Conservation (phyloP, 331 rosid genomes). For the Quercus tomentella region DNA sequence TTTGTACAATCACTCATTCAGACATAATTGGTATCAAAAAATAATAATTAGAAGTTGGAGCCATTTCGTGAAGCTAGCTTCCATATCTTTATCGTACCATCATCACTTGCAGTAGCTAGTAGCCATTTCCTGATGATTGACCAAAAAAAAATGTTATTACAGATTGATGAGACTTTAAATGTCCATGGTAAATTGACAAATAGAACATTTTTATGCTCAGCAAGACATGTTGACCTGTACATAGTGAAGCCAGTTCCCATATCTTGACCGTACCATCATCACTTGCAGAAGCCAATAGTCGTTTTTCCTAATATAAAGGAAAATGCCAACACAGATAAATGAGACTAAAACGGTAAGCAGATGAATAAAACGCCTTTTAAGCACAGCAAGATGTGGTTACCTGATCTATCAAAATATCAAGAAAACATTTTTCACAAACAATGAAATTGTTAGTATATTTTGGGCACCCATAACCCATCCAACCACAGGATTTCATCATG, state of each 20-base stretch:
- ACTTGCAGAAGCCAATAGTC: slow-evolving; percentile 77
- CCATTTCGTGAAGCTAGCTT: not conserved
- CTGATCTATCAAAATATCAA: too few species aligned
- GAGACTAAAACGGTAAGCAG: slow-evolving; percentile 3
- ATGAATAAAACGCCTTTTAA: not conserved
- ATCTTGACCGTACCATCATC: slow-evolving; percentile 91
- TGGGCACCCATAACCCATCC: not conserved
- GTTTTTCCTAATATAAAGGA: slow-evolving; percentile 54
- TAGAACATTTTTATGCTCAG: not conserved
- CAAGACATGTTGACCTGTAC: not conserved
- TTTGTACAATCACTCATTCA: not conserved
- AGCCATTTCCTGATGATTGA: not conserved
- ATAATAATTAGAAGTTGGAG: not conserved
- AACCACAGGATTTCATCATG: not conserved
- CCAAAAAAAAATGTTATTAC: not conserved
- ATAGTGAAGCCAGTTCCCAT: slow-evolving; percentile 75
- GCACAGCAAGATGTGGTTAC: too few species aligned
- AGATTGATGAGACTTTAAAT: not conserved
- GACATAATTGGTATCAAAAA: not conserved
- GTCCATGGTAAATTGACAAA: not conserved
- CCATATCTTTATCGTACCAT: not conserved
- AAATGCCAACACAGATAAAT: not conserved
- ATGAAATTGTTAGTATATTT: not conserved
- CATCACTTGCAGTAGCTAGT: not conserved
- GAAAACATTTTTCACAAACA: not conserved